These are phyloP conservation scores for Maudiozyma barnettii DNA, from an alignment of 805 yeast species.

Conservation along the genomic window DNA sequence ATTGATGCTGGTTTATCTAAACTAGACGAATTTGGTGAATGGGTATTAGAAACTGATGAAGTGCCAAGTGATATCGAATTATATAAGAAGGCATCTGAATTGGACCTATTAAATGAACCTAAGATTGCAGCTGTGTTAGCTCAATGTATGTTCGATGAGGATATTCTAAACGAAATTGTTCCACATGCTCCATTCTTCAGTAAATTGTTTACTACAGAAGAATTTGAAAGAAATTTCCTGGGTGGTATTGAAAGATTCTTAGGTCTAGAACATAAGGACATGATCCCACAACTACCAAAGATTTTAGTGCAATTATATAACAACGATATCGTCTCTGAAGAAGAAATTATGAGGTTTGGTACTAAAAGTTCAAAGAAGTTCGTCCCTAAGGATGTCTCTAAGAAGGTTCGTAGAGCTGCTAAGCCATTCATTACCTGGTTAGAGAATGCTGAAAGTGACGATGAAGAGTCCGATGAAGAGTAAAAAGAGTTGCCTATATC, in stretches of 20 bases:
- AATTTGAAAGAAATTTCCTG: constrained; percentile 77
- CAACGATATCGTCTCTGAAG: constrained; percentile 77
- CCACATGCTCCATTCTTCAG: constrained; percentile 75
- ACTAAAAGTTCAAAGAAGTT: constrained; percentile 82
- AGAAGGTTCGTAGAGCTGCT: constrained; percentile 92
- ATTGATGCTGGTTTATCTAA: constrained; percentile 36
- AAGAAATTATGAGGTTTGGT: constrained; percentile 74
- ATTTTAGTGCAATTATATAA: constrained; percentile 75
- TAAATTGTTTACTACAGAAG: constrained; percentile 53
- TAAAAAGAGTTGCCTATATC: neutral
- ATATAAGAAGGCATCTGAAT: constrained; percentile 77
- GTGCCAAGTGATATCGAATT: constrained; percentile 81
- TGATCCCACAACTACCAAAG: constrained; percentile 69
- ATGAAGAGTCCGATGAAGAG: constrained; percentile 38
- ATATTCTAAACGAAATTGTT: constrained; percentile 60
- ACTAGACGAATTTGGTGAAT: constrained; percentile 77
- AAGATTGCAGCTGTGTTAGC: constrained; percentile 86
- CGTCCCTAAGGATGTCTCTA: constrained; percentile 83
- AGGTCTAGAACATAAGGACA: constrained; percentile 68
- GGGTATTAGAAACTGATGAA: constrained; percentile 54
- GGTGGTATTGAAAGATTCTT: constrained; percentile 94
- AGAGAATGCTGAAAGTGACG: constrained; percentile 77
- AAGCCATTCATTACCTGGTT: constrained; percentile 94
- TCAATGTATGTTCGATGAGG: constrained; percentile 75
- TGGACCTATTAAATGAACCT: constrained; percentile 61